Conservation (phyloP, 495 filamentous ascomycete species). For the Aspergillus coremiiformis region DNA sequence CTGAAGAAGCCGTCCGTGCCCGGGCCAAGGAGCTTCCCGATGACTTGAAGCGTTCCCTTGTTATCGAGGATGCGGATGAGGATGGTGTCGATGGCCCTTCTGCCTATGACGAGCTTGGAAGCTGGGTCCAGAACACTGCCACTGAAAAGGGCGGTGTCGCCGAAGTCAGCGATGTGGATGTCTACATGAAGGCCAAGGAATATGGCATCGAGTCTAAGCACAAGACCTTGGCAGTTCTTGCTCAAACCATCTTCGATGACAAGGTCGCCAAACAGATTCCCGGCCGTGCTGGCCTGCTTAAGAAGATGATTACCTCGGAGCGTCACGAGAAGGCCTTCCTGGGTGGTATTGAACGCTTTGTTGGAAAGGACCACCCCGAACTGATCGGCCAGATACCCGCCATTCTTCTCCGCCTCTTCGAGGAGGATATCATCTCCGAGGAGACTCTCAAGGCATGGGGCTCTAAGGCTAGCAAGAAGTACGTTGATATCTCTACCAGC, state of each 20-base stretch:
- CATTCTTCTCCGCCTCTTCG: constrained; percentile 80
- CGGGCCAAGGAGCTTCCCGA: constrained; percentile 83
- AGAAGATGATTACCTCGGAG: constrained; percentile 86
- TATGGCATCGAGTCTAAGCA: constrained; percentile 93
- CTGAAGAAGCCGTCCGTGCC: constrained; percentile 87
- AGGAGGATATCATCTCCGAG: constrained; percentile 80
- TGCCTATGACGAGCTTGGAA: constrained; percentile 85
- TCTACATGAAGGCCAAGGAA: constrained; percentile 92
- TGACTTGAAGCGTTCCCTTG: constrained; percentile 84
- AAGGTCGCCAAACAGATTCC: constrained; percentile 81
- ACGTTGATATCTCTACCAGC: constrained; percentile 80
- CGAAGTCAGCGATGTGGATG: constrained; percentile 75
- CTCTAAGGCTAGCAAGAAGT: constrained; percentile 92
- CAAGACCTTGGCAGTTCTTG: constrained; percentile 83
- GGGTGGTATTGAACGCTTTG: constrained; percentile 91
- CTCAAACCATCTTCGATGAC: constrained; percentile 89
- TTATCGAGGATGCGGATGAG: constrained; percentile 76
- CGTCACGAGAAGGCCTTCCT: constrained; percentile 94
- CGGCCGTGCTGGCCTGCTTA: constrained; percentile 73
- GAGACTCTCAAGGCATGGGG: constrained; percentile 88
- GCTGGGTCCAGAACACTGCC: constrained; percentile 78
- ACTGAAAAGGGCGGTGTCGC: constrained; percentile 60
- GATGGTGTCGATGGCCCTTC: constrained; percentile 76
- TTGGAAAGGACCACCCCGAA: constrained; percentile 73
- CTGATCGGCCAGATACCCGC: constrained; percentile 71